These are phyloP conservation scores for Pseudogymnoascus sp. DNA, from an alignment of 2,329 filamentous ascomycete genomes.

Conservation along the genomic window DNA sequence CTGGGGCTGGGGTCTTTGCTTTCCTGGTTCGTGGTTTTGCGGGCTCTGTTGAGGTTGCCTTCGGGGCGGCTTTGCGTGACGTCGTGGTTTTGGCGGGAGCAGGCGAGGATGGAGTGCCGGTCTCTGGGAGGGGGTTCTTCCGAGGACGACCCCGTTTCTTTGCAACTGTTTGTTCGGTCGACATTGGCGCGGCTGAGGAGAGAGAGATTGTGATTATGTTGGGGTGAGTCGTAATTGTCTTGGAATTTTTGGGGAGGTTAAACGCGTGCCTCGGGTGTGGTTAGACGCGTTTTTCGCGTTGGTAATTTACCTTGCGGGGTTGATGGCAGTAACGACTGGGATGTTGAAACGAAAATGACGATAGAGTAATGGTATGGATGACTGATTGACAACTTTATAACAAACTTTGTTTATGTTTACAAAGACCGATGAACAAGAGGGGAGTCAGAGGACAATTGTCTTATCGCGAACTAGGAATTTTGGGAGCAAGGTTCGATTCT, in stretches of 20 bases:
- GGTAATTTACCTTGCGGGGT: slow-evolving; percentile 3
- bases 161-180: not conserved
- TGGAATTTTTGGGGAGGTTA: not conserved
- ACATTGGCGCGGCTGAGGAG: not conserved
- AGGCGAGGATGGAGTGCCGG: not conserved
- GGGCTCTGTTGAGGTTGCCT: not conserved
- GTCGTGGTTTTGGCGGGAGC: not conserved
- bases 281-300: slow-evolving; percentile 3
- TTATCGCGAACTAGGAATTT: not conserved
- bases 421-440: not conserved
- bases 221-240: not conserved
- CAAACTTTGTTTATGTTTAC: not conserved
- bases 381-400: not conserved
- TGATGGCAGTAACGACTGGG: not conserved
- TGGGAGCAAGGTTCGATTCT: not conserved
- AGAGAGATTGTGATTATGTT: not conserved
- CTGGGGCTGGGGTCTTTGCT: not conserved
- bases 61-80: not conserved
- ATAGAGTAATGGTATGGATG: not conserved
- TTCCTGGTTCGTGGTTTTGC: not conserved
- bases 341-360: not conserved
- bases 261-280: not conserved
- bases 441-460: not conserved
- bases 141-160: not conserved
- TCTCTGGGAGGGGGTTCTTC: not conserved